Evolutionary conservation across 2,329 filamentous ascomycete genomes (phyloP).

Genomic region (Colletotrichum caudatum): DNA sequence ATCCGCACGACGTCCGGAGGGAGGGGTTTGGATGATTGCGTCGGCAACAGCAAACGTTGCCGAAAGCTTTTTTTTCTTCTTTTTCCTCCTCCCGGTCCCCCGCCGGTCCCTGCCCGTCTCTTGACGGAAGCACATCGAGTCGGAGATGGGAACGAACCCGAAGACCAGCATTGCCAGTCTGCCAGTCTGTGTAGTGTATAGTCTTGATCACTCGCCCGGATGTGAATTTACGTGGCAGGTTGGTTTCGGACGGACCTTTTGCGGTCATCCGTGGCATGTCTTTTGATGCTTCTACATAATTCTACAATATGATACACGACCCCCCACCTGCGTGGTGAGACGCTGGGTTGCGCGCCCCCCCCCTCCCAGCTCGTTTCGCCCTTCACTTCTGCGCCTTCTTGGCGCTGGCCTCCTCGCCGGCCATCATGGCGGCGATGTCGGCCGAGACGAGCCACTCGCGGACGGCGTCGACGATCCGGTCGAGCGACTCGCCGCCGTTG

Average conservation of each 20-base stretch:
- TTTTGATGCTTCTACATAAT: neutral
- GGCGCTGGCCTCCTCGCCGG: conserved; percentile 64
- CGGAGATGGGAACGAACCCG: neutral
- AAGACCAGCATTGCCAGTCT: too few species aligned
- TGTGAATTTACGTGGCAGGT: too few species aligned
- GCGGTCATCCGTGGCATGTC: neutral
- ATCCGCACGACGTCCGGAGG: conserved; percentile 6
- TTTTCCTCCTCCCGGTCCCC: too few species aligned
- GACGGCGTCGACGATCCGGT: conserved; percentile 82
- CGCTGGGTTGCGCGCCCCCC: too few species aligned
- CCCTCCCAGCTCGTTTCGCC: too few species aligned
- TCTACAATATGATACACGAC: conserved; percentile 30
- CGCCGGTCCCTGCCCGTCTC: neutral
- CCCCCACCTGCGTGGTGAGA: neutral
- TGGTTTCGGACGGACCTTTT: neutral
- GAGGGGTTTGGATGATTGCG: conserved; percentile 18
- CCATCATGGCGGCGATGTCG: conserved; percentile 79
- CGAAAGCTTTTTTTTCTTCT: neutral
- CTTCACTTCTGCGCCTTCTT: conserved; percentile 39
- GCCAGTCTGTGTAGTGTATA: neutral
- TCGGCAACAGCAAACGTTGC: neutral
- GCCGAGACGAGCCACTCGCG: conserved; percentile 79
- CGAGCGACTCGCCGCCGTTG: conserved; percentile 76
- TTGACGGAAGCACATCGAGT: neutral
- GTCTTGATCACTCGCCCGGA: neutral